Conservation (phyloP, 2,329 filamentous ascomycete genomes). For the Colletotrichum sp. region DNA sequence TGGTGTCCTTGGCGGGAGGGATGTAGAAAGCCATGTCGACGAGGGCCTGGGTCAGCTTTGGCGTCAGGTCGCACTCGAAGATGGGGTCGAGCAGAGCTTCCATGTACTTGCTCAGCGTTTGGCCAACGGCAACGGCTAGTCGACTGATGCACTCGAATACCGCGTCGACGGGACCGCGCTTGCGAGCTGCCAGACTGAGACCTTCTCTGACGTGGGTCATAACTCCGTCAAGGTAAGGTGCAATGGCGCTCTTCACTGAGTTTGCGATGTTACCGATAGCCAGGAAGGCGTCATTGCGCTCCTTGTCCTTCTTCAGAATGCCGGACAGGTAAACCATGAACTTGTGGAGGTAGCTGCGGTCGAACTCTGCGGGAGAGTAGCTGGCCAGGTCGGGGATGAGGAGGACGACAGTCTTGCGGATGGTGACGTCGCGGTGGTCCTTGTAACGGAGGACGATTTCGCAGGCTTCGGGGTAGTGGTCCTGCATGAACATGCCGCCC, state of each 20-base stretch:
- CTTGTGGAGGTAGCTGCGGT: slow-evolving; percentile 84
- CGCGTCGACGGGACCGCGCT: slow-evolving; percentile 70
- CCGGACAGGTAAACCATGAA: slow-evolving; percentile 97
- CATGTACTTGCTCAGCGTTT: slow-evolving; percentile 98
- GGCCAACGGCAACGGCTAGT: slow-evolving; percentile 91
- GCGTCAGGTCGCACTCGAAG: slow-evolving; percentile 93
- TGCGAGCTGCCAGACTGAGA: slow-evolving; percentile 77
- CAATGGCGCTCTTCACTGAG: slow-evolving; percentile 93
- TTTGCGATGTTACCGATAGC: slow-evolving; percentile 97
- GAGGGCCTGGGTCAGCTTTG: slow-evolving; percentile 91
- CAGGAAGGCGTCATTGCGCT: slow-evolving; percentile 91
- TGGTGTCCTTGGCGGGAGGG: slow-evolving; percentile 88
- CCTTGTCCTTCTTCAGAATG: slow-evolving; percentile 93
- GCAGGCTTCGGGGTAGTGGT: slow-evolving; percentile 88
- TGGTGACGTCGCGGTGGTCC: slow-evolving; percentile 87
- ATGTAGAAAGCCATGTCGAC: slow-evolving; percentile 99
- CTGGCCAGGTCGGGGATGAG: slow-evolving; percentile 92
- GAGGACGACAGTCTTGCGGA: slow-evolving; percentile 86
- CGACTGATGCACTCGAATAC: slow-evolving; percentile 99
- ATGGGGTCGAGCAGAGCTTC: slow-evolving; percentile 94
- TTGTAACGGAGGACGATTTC: slow-evolving; percentile 93
- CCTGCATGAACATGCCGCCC: slow-evolving; percentile 99
- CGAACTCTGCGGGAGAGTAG: slow-evolving; percentile 91
- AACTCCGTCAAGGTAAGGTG: slow-evolving; percentile 92
- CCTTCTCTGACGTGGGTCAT: slow-evolving; percentile 93